Conservation (phyloP, 2,329 filamentous ascomycete species). For the Ascochyta viciae-villosae region DNA sequence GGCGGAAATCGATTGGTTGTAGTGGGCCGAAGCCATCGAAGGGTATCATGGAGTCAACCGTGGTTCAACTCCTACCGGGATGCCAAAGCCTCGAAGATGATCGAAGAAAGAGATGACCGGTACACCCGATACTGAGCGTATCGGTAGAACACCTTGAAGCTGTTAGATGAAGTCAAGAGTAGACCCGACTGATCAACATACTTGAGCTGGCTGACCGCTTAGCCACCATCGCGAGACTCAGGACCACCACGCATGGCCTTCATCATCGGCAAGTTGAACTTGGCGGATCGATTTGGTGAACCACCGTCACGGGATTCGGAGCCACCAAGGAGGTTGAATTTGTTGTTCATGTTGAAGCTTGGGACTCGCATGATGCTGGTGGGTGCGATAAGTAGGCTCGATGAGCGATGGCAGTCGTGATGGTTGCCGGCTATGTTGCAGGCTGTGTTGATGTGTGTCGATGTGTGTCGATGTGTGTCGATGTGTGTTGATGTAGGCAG, state of each 20-base stretch:
- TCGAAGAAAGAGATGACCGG: background rate
- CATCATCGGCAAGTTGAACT: slow-evolving; percentile 26
- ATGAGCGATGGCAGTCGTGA: slow-evolving; percentile 20
- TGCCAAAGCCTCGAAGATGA: background rate
- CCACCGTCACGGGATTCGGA: slow-evolving; percentile 42
- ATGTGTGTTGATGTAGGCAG: slow-evolving; percentile 14
- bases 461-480: background rate
- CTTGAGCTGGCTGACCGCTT: slow-evolving; percentile 19
- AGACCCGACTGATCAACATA: slow-evolving; percentile 11
- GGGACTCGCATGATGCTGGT: slow-evolving; percentile 11
- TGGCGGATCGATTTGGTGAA: slow-evolving; percentile 34
- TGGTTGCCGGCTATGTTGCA: slow-evolving; percentile 6
- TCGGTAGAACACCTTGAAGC: slow-evolving; percentile 9
- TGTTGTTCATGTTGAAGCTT: slow-evolving; percentile 23
- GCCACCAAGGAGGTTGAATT: slow-evolving; percentile 24
- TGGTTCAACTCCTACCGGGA: background rate
- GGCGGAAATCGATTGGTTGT: slow-evolving; percentile 1
- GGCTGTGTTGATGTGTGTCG: too few species aligned
- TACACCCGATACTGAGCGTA: slow-evolving; percentile 2
- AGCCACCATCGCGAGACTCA: slow-evolving; percentile 43
- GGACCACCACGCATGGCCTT: slow-evolving; percentile 24
- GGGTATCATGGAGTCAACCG: background rate
- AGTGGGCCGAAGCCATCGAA: slow-evolving; percentile 7
- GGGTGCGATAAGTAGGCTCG: slow-evolving; percentile 20
- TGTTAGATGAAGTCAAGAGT: slow-evolving; percentile 20